Conservation (phyloP, 1,139 yeast species). For the Pichia sp. region DNA sequence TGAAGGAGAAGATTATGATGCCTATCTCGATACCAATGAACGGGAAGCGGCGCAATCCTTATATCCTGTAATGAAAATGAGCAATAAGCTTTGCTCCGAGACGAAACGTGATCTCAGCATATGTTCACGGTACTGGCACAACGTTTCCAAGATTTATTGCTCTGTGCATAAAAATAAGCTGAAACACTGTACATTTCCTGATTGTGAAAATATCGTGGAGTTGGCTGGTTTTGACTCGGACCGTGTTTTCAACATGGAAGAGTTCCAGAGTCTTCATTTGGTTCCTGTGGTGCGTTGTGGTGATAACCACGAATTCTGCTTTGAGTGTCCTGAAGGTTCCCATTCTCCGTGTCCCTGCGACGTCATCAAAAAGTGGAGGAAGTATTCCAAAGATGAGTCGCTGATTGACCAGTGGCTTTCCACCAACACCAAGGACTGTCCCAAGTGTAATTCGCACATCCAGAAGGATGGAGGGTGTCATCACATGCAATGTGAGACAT, state of each 20-base stretch:
- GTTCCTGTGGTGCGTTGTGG: slow-evolving; percentile 66
- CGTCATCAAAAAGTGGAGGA: slow-evolving; percentile 64
- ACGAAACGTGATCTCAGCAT: slow-evolving; percentile 17
- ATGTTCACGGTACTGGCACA: slow-evolving; percentile 19
- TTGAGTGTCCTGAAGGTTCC: slow-evolving; percentile 60
- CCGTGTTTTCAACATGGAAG: slow-evolving; percentile 26
- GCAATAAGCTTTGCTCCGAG: slow-evolving; percentile 17
- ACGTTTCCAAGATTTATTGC: slow-evolving; percentile 39
- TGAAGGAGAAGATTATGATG: slow-evolving; percentile 4
- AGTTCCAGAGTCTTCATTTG: slow-evolving; percentile 26
- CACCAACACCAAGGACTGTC: slow-evolving; percentile 83
- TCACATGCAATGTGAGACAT: slow-evolving; percentile 85
- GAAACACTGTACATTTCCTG: slow-evolving; percentile 85
- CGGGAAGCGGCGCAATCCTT: slow-evolving; percentile 2
- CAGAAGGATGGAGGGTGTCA: slow-evolving; percentile 89
- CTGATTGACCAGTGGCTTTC: slow-evolving; percentile 87
- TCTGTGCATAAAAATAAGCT: slow-evolving; percentile 38
- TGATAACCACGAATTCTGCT: slow-evolving; percentile 69
- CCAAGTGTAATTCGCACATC: slow-evolving; percentile 49
- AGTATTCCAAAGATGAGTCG: slow-evolving; percentile 77
- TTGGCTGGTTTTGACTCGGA: slow-evolving; percentile 30
- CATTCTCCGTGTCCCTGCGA: slow-evolving; percentile 83
- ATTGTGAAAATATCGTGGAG: slow-evolving; percentile 59
- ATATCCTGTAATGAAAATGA: slow-evolving; percentile 17
- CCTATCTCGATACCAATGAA: not conserved